Evolutionary conservation across 352 stramenopile genomes (phyloP).

Genomic region (Pythium aristosporum): DNA sequence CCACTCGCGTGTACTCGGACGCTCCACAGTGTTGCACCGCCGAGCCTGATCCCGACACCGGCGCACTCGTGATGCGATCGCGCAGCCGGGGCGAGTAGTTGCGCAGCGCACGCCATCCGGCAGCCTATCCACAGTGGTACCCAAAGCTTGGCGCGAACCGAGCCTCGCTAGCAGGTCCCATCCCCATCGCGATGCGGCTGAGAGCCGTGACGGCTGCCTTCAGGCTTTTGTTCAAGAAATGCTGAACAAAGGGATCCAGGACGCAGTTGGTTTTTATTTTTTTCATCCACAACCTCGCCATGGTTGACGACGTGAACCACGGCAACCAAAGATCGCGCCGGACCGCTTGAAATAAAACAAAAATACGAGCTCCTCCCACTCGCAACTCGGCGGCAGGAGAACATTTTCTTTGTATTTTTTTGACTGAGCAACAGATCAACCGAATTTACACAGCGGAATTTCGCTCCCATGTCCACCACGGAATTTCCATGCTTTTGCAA

Average conservation of each 20-base stretch:
- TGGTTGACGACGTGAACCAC: too few relatives aligned
- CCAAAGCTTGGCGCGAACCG: neutral
- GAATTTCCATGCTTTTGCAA: too few relatives aligned
- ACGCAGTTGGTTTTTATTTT: too few relatives aligned
- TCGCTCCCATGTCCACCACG: too few relatives aligned
- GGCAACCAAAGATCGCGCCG: too few relatives aligned
- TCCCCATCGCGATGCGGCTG: slow-evolving; percentile 6
- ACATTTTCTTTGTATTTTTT: too few relatives aligned
- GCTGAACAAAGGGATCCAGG: neutral
- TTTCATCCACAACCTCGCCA: neutral
- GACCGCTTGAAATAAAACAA: too few relatives aligned
- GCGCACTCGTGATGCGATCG: neutral
- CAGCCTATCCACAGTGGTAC: slow-evolving; percentile 12
- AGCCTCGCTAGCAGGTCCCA: neutral
- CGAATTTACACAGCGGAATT: too few relatives aligned
- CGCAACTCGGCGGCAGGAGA: too few relatives aligned
- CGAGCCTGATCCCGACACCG: slow-evolving; percentile 8
- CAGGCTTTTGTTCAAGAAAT: slow-evolving; percentile 9
- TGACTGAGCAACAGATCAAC: too few relatives aligned
- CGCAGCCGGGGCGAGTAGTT: slow-evolving; percentile 23
- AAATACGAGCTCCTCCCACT: too few relatives aligned
- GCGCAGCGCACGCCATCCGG: slow-evolving; percentile 13
- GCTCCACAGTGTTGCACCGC: slow-evolving; percentile 17
- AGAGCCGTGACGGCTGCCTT: neutral
- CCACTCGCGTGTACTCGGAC: slow-evolving; percentile 8